Evolutionary conservation across 2,329 filamentous ascomycete species (phyloP), one percentile per base, ranked within the genome.

Genomic region (Fusarium verrucosum): DNA sequence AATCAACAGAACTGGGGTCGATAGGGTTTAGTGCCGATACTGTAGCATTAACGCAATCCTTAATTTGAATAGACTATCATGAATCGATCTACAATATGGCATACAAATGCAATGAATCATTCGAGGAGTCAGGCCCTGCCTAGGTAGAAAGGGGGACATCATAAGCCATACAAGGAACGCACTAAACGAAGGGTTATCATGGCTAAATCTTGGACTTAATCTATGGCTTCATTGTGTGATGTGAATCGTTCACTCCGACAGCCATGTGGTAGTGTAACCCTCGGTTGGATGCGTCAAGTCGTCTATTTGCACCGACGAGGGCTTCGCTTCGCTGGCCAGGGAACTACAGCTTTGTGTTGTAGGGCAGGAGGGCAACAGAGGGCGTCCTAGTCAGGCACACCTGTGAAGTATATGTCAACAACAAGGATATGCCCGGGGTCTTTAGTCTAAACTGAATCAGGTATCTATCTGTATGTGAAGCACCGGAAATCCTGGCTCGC

Each of bases 371-470:
- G n/a, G 41, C 10, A 32, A 28, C n/a, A 45, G 28, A 55, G 17
- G 46, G n/a, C n/a, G 46, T 60, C 47, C 45, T 32, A n/a, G 55
- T 28, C 4, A 28, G n/a, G 17, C 23, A 32, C 30, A 32, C 30
- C 14, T 16, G 16, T 41, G 41, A 37, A 41, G 26, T 19, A 33
- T 23, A 47, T 45, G 40, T 40, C 26, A 17, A 26, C 19, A 28
- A 25, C 55, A 38, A 45, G 50, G 54, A 47, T 57, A 28, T 30
- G 33, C 9, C 33, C 5, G 5, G 54, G 51, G 41, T 56, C 33
- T 28, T 33, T 25, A 58, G 36, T 16, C 52, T 40, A 37, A 43
- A 40, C 53, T 40, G 23, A 13, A 22, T 28, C 38, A 30, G 26
- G 37, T 25, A 25, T 20, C 14, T 25, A 25, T 20, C 19, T 25